Evolutionary conservation across 352 stramenopile species (phyloP).

Genomic region (Phytopythium chamaehyphon): DNA sequence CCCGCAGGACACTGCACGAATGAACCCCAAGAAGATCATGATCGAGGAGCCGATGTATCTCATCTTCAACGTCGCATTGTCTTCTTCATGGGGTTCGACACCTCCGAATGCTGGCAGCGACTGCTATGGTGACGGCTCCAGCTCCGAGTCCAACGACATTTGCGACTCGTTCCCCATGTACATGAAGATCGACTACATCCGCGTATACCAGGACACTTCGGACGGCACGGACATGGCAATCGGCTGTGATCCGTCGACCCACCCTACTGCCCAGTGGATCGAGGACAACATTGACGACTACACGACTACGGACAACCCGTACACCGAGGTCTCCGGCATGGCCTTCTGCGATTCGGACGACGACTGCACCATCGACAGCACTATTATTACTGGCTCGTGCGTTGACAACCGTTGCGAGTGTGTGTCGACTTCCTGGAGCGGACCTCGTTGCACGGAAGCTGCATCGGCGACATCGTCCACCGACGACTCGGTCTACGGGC

Average conservation of each 20-base stretch:
- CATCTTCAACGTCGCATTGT: constrained; percentile 90
- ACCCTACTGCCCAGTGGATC: constrained; percentile 61
- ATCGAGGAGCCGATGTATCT: constrained; percentile 90
- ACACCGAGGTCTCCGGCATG: constrained; percentile 32
- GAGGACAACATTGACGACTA: constrained; percentile 54
- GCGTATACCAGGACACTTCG: constrained; percentile 28
- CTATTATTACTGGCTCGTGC: constrained; percentile 27
- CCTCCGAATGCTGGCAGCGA: constrained; percentile 30
- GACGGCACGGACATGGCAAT: constrained; percentile 30
- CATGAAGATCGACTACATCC: constrained; percentile 77
- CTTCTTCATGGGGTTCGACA: constrained; percentile 65
- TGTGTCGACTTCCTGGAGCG: constrained; percentile 29
- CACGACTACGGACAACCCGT: constrained; percentile 38
- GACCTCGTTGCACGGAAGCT: constrained; percentile 38
- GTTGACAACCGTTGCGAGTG: constrained; percentile 28
- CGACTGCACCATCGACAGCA: constrained; percentile 40
- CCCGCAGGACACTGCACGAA: constrained; percentile 35
- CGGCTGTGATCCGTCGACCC: constrained; percentile 42
- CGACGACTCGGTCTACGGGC: constrained; percentile 11
- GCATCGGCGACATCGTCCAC: constrained; percentile 12
- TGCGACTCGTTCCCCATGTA: constrained; percentile 64
- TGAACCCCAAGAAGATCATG: constrained; percentile 82
- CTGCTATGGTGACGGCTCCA: constrained; percentile 26
- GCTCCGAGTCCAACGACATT: constrained; percentile 31
- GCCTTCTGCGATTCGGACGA: constrained; percentile 41